Evolutionary conservation across 1,284 basidiomycete species (phyloP).

Genomic region (Irpex sp.): DNA sequence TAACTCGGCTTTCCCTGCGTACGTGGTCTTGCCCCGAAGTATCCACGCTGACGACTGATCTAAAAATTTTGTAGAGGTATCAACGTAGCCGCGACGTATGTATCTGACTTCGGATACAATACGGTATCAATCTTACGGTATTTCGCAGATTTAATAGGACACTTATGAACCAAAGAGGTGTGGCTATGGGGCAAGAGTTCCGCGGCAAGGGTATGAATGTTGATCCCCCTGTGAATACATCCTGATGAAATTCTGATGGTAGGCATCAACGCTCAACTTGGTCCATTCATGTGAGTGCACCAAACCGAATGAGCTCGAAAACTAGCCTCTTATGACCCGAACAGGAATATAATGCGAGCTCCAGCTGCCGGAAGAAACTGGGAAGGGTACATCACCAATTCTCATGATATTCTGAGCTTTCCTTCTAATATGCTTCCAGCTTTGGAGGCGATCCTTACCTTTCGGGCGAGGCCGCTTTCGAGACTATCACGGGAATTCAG

Average conservation of each 20-base stretch:
- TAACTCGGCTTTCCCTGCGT: constrained; percentile 70
- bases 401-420: background rate
- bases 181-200: constrained; percentile 64
- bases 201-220: constrained; percentile 53
- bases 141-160: constrained; percentile 53
- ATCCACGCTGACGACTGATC: background rate
- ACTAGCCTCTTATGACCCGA: constrained; percentile 37
- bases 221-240: background rate
- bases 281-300: constrained; percentile 42
- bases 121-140: constrained; percentile 24
- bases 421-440: constrained; percentile 27
- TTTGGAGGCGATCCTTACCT: constrained; percentile 61
- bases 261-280: constrained; percentile 53
- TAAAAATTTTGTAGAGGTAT: constrained; percentile 43
- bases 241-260: background rate
- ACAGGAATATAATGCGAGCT: constrained; percentile 50
- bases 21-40: constrained; percentile 15
- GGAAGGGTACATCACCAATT: constrained; percentile 48
- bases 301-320: background rate
- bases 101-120: constrained; percentile 38
- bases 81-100: constrained; percentile 63
- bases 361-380: constrained; percentile 64
- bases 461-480: constrained; percentile 54
- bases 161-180: constrained; percentile 57
- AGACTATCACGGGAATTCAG: constrained; percentile 56